Base-by-base conservation (phyloP, 2,329 filamentous ascomycete species). In the Coleophoma crateriformis region DNA sequence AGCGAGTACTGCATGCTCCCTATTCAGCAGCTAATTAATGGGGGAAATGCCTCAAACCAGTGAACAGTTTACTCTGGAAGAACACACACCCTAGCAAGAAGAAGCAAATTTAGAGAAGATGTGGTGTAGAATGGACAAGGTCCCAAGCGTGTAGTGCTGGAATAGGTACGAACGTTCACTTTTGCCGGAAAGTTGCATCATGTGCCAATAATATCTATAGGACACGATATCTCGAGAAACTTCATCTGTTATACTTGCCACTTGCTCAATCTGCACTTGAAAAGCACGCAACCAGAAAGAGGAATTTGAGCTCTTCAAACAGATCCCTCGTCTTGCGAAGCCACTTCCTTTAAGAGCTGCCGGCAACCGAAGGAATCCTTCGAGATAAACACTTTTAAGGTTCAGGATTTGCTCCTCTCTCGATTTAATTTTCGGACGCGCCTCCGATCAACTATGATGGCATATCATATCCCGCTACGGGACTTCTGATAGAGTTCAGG, bases 311-410 rank as follows among this genome's bases (percentile, higher is more conserved):
- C 39, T 37, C 11, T 19, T 58, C 11, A 38, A 47, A 15, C 11
- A 45, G 27, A 19, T 47, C 7, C 56, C 54, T 3, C 40, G 42
- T 22, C 47, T 58, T 13, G 20, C 52, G 20, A 58, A 57, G 41
- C 33, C 50, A 19, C 49, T 57, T 15, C 54, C 50, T 13, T 49
- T 27, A 7, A 54, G 27, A 56, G 54, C 38, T 35, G 13, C 49
- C 52, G 7, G 48, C 51, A 7, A 49, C 53, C 32, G 55, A 56
- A 42, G 52, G 56, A 46, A 48, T 48, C 5, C 50, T 58, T 6
- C 53, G 55, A 34, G 45, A 19, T 19, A 19, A 19, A 19, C 19
- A 19, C 19, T 19, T 19, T 3, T 2, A 19, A 19, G 19, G 19
- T 19, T 19, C 19, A 19, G 19, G 19, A 19, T 19, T 19, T 19